phyloP scores from a whole-genome alignment of 345 rosid genomes.

The Crucihimalaya himalaica region DNA sequence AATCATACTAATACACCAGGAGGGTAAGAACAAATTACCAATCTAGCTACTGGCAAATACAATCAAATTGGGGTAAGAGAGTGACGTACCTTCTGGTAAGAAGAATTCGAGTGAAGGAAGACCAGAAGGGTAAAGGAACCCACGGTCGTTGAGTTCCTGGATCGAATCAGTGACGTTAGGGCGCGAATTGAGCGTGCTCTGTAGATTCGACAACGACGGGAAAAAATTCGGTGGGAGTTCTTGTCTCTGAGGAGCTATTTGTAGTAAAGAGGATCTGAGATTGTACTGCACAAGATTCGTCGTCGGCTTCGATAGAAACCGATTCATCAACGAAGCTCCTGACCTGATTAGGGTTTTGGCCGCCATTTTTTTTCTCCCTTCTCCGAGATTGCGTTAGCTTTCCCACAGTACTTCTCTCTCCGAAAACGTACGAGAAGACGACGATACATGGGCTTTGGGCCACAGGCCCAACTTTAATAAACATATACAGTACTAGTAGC shows the following conservation, averaged over 20 bases:
- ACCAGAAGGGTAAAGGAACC: slow-evolving; percentile 72
- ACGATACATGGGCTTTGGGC: slow-evolving; percentile 29
- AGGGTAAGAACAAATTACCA: not conserved
- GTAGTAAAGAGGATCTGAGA: slow-evolving; percentile 31
- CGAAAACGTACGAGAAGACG: slow-evolving; percentile 17
- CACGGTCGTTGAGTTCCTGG: slow-evolving; percentile 44
- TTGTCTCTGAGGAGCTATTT: slow-evolving; percentile 39
- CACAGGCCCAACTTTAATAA: not conserved
- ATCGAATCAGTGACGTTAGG: slow-evolving; percentile 45
- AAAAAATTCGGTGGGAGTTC: slow-evolving; percentile 50
- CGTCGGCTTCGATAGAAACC: slow-evolving; percentile 47
- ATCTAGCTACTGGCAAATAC: slow-evolving; percentile 16
- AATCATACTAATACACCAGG: not conserved
- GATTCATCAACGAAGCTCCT: slow-evolving; percentile 70
- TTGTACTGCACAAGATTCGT: slow-evolving; percentile 39
- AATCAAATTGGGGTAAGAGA: not conserved
- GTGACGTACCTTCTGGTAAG: slow-evolving; percentile 73
- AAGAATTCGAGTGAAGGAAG: slow-evolving; percentile 85
- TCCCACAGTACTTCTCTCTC: not conserved
- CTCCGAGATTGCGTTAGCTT: slow-evolving; percentile 23
- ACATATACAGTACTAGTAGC: not conserved
- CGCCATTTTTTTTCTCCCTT: slow-evolving; percentile 52
- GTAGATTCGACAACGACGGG: slow-evolving; percentile 63
- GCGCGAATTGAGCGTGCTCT: slow-evolving; percentile 41
- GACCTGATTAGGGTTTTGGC: slow-evolving; percentile 62